Base-by-base conservation (phyloP, 495 filamentous ascomycete species). In the Daldinia childiae region DNA sequence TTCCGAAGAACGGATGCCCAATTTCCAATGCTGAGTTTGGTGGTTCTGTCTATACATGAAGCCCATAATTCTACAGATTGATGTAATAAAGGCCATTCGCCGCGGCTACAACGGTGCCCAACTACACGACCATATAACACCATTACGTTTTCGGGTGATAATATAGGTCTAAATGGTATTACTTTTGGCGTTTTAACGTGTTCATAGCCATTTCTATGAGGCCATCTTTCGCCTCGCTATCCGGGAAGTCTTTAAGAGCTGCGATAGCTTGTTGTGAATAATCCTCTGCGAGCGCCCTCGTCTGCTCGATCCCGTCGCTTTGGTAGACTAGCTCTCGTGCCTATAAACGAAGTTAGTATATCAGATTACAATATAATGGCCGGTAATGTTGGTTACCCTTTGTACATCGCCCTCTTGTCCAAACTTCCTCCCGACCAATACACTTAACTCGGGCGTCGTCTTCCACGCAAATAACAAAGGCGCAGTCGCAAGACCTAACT, bases 401-500 rank as follows among this genome's bases (percentile, higher is more conserved):
- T 88, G 83, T 56, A 97, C 91, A 82, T 99, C 95, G 8, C 96
- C 96, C 65, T 92, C 87, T 71, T 86, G 79, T 26, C 83, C 80
- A 79, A 99, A 99, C 79, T 97, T 97, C 77, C 95, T 90, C 64
- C 94, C 95, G 39, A 99, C 95, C 74, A 99, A 81, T 32, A 89
- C 86, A 2, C 95, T 96, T 26, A 99, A 82, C 79, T 95, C 93
- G 24, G 88, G 88, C 68, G 91, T 92, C 64, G 90, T 87, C 83
- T 95, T 95, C 95, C 96, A 98, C 4, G 95, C 96, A 82, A 98
- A 99, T 39, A 99, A 82, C 56, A 98, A 80, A 8, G 95, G 95
- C 4, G 95, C 95, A n/a, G 95, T 99, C 7, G 96, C 95, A 58
- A 99, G 84, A 7, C 95, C 95, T 21, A 99, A 85, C 79, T 98